These are phyloP conservation scores for Candida rishiriensis DNA, from an alignment of 805 yeast species.

Conservation along the genomic window DNA sequence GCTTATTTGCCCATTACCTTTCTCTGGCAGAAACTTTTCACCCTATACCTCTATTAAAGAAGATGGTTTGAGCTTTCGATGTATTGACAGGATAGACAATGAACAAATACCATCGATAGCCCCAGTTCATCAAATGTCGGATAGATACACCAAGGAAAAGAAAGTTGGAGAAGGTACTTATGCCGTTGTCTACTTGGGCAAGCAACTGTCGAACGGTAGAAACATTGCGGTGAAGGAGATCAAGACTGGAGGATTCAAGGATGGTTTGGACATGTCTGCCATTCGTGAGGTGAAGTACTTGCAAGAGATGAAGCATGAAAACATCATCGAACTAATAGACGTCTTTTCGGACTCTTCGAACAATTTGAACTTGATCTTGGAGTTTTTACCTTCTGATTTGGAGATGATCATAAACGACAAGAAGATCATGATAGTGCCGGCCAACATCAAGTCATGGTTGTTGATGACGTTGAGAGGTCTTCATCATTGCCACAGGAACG, in stretches of 20 bases:
- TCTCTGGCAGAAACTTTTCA: too few relatives aligned
- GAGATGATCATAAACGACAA: conserved; percentile 86
- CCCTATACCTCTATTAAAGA: too few relatives aligned
- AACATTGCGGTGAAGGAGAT: conserved; percentile 91
- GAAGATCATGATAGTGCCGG: conserved; percentile 68
- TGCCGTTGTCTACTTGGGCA: conserved; percentile 91
- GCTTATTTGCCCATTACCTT: too few relatives aligned
- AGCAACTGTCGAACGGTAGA: conserved; percentile 48
- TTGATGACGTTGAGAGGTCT: conserved; percentile 92
- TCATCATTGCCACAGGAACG: conserved; percentile 92
- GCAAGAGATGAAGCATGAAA: conserved; percentile 73
- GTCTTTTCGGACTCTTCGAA: conserved; percentile 66
- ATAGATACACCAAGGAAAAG: conserved; percentile 47
- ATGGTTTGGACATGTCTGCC: conserved; percentile 97
- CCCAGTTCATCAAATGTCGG: conserved; percentile 9
- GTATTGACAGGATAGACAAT: too few relatives aligned
- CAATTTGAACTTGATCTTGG: conserved; percentile 81
- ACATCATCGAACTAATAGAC: conserved; percentile 84
- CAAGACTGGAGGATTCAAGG: conserved; percentile 89
- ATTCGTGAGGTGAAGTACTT: conserved; percentile 86
- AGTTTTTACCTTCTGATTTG: conserved; percentile 86
- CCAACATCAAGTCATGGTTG: conserved; percentile 91
- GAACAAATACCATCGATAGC: too few relatives aligned
- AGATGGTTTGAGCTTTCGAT: too few relatives aligned
- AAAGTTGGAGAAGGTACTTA: conserved; percentile 99